Percentiles rank a stretch among this genome's conserved stretches.
These are phyloP conservation scores for Lyophyllum semitale DNA, from an alignment of 768 basidiomycete genomes.

Conservation along the genomic window DNA sequence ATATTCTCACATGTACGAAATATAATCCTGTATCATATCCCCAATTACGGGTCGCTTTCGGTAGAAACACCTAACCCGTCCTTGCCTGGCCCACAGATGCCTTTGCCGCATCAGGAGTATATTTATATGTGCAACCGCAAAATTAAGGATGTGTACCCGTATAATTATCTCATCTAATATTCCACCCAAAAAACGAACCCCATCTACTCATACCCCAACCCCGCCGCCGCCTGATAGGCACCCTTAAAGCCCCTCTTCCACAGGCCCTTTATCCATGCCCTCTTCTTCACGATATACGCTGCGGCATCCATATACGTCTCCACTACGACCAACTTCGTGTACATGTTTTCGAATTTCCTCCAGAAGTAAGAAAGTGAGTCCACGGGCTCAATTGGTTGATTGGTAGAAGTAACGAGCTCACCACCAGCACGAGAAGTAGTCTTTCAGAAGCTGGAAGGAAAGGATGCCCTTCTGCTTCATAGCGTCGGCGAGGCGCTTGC, in stretches of 20 bases:
- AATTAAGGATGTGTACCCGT: not conserved
- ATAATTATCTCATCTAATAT: not conserved
- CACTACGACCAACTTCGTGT: slow-evolving; percentile 48
- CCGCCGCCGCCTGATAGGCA: slow-evolving; percentile 72
- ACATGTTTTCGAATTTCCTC: slow-evolving; percentile 63
- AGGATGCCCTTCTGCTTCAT: slow-evolving; percentile 55
- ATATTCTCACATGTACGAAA: slow-evolving; percentile 4
- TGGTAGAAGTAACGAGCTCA: slow-evolving; percentile 34
- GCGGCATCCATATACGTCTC: slow-evolving; percentile 68
- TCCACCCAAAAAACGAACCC: not conserved
- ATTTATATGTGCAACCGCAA: not conserved
- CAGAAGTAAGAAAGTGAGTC: not conserved
- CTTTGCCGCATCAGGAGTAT: not conserved
- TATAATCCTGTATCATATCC: not conserved
- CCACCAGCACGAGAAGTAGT: slow-evolving; percentile 71
- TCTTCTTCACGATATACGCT: slow-evolving; percentile 53
- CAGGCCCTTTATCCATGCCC: slow-evolving; percentile 70
- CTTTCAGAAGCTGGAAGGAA: slow-evolving; percentile 43
- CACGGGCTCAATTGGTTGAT: not conserved
- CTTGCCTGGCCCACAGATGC: too few relatives aligned
- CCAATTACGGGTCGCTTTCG: too few relatives aligned
- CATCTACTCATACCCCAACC: slow-evolving; percentile 41
- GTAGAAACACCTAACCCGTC: too few relatives aligned
- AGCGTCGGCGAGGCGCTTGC: slow-evolving; percentile 40
- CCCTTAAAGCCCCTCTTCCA: slow-evolving; percentile 59